Percentiles rank a stretch among this genome's conserved stretches.
These are phyloP conservation scores for Rhododendron vialii DNA, from an alignment of 148 eudicot genomes.

Conservation along the genomic window DNA sequence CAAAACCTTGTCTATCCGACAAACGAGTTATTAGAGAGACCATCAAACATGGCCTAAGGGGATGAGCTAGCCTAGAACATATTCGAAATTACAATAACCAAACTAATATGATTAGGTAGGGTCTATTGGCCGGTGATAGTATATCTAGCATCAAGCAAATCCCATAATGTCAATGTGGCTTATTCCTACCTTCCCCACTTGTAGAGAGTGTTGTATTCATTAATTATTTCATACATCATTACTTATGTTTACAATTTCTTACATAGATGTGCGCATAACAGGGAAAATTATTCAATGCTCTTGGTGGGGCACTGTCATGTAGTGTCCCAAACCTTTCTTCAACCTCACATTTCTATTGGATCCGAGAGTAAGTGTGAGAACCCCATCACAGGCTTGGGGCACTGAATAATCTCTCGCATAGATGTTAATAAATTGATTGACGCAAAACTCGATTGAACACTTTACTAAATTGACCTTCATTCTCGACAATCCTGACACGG, in stretches of 20 bases:
- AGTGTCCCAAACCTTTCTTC: too few species aligned
- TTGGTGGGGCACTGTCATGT: too few species aligned
- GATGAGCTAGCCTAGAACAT: neutral
- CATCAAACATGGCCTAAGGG: neutral
- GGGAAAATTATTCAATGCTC: too few species aligned
- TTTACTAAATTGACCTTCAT: too few species aligned
- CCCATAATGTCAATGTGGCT: neutral
- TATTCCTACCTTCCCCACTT: slow-evolving; percentile 1
- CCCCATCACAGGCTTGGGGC: too few species aligned
- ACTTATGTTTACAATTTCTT: neutral
- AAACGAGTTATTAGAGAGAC: too few species aligned
- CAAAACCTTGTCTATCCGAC: too few species aligned
- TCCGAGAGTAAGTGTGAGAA: too few species aligned
- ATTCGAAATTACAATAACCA: neutral
- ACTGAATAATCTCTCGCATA: too few species aligned
- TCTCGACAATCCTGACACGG: too few species aligned
- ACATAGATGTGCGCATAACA: too few species aligned
- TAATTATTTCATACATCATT: neutral
- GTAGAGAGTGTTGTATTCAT: neutral
- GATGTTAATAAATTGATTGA: neutral
- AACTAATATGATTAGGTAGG: slow-evolving; percentile 2
- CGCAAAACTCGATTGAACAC: neutral
- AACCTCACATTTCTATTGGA: too few species aligned
- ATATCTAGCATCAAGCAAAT: neutral
- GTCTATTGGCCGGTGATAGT: slow-evolving; percentile 10